phyloP scores from a whole-genome alignment of 495 filamentous ascomycete species.

The Aspergillus steynii region DNA sequence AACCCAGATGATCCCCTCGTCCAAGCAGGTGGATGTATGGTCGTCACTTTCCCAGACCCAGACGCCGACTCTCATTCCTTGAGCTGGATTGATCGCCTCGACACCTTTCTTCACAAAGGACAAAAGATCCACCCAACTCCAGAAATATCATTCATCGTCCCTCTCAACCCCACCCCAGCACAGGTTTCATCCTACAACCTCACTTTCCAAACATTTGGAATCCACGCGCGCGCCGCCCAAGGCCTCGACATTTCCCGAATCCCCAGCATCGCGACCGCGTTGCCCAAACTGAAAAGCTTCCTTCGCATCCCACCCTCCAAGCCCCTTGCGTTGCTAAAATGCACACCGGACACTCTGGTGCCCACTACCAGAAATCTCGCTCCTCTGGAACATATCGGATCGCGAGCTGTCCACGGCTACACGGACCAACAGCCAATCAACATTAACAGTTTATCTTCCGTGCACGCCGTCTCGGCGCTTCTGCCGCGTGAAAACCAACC shows the following conservation, averaged over 20 bases:
- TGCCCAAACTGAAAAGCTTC: conserved; percentile 18
- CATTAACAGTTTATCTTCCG: conserved; percentile 22
- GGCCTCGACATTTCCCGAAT: conserved; percentile 14
- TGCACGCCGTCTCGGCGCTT: conserved; percentile 18
- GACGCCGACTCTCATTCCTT: conserved; percentile 11
- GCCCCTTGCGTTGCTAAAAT: conserved; percentile 12
- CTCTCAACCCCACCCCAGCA: conserved; percentile 9
- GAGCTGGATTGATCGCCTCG: conserved; percentile 11
- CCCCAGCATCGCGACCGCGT: conserved; percentile 11
- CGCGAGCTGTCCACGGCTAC: conserved; percentile 20
- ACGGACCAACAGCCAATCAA: conserved; percentile 24
- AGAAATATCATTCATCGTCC: conserved; percentile 13
- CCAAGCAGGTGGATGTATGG: conserved; percentile 17
- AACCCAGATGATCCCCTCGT: conserved; percentile 8
- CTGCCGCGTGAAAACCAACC: conserved; percentile 21
- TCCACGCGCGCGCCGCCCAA: conserved; percentile 12
- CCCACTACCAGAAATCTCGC: conserved; percentile 21
- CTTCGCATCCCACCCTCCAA: conserved; percentile 11
- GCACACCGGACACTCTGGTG: conserved; percentile 15
- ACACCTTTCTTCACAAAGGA: conserved; percentile 13
- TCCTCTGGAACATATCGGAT: conserved; percentile 18
- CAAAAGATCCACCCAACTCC: conserved; percentile 2
- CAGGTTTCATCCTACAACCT: conserved; percentile 4
- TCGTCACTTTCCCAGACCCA: conserved; percentile 14
- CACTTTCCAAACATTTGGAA: conserved; percentile 13